Percentiles rank a stretch among this genome's conserved stretches.
Conservation (phyloP, 2,329 filamentous ascomycete genomes). For the Ceratocystis colombiana region DNA sequence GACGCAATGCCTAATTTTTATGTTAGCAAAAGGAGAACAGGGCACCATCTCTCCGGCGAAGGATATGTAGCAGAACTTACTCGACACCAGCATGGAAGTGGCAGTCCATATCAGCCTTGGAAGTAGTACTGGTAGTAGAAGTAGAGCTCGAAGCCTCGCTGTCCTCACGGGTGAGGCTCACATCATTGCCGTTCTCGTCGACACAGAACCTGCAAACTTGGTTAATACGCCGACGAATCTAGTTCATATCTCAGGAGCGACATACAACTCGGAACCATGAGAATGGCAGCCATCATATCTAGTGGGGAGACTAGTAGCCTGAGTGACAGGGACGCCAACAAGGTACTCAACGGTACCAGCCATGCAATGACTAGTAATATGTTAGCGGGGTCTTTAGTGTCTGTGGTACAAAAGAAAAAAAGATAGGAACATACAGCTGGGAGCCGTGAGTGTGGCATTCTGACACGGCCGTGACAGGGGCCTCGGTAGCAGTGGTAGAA, state of each 20-base stretch:
- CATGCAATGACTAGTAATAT: conserved; percentile 36
- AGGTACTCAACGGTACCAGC: conserved; percentile 37
- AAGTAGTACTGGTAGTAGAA: conserved; percentile 15
- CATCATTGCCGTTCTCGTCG: conserved; percentile 49
- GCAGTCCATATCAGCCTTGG: conserved; percentile 39
- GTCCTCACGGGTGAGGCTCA: conserved; percentile 36
- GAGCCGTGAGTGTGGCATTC: conserved; percentile 37
- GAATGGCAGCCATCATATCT: conserved; percentile 56
- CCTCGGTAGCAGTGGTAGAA: conserved; percentile 9
- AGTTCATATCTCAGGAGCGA: neutral
- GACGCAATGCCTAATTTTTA: conserved; percentile 45
- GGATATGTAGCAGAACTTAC: conserved; percentile 38
- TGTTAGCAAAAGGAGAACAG: conserved; percentile 16
- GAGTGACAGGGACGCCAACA: conserved; percentile 41
- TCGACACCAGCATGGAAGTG: conserved; percentile 69
- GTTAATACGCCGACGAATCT: neutral
- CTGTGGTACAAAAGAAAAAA: neutral
- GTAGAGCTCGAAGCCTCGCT: conserved; percentile 29
- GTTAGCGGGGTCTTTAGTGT: conserved; percentile 8
- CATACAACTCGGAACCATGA: conserved; percentile 50
- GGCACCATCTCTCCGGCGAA: no score
- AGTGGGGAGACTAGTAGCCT: conserved; percentile 46
- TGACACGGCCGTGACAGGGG: conserved; percentile 34
- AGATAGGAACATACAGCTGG: conserved; percentile 32
- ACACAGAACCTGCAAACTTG: conserved; percentile 48